Evolutionary conservation across 768 basidiomycete genomes (phyloP).

Genomic region (Imleria badia): DNA sequence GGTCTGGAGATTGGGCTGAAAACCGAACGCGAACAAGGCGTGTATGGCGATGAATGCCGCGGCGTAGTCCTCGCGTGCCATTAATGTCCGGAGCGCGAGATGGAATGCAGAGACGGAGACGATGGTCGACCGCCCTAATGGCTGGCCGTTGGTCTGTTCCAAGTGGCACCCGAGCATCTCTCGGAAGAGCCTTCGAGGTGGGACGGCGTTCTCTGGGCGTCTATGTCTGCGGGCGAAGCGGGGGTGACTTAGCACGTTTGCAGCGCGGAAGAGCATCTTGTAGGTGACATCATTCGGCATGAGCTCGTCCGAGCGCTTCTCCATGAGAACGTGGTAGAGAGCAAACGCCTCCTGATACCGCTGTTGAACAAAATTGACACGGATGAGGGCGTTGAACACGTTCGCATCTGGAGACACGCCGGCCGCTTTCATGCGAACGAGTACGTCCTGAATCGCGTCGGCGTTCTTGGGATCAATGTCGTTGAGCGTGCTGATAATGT

Average conservation of each 20-base stretch:
- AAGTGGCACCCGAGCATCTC: slow-evolving; percentile 43
- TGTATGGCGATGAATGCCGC: slow-evolving; percentile 44
- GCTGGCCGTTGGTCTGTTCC: slow-evolving; percentile 15
- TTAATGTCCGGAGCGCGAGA: slow-evolving; percentile 44
- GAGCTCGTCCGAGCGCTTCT: slow-evolving; percentile 26
- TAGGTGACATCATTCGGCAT: slow-evolving; percentile 48
- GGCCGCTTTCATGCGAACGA: slow-evolving; percentile 40
- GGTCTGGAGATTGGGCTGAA: slow-evolving; percentile 35
- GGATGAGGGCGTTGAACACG: slow-evolving; percentile 52
- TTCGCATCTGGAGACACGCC: slow-evolving; percentile 38
- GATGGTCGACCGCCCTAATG: slow-evolving; percentile 24
- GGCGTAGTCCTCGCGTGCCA: slow-evolving; percentile 46
- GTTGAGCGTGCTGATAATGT: slow-evolving; percentile 39
- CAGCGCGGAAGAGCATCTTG: slow-evolving; percentile 41
- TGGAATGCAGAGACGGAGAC: slow-evolving; percentile 39
- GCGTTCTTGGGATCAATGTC: slow-evolving; percentile 31
- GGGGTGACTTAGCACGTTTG: slow-evolving; percentile 13
- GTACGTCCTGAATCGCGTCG: slow-evolving; percentile 33
- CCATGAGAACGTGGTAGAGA: slow-evolving; percentile 42
- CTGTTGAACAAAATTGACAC: slow-evolving; percentile 34
- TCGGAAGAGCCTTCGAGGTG: slow-evolving; percentile 43
- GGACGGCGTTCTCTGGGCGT: slow-evolving; percentile 23
- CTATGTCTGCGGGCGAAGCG: slow-evolving; percentile 25
- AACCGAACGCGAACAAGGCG: slow-evolving; percentile 28
- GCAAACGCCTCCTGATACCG: slow-evolving; percentile 39